Base-by-base conservation (phyloP, 306 rosid species). In the Ormosia emarginata region DNA sequence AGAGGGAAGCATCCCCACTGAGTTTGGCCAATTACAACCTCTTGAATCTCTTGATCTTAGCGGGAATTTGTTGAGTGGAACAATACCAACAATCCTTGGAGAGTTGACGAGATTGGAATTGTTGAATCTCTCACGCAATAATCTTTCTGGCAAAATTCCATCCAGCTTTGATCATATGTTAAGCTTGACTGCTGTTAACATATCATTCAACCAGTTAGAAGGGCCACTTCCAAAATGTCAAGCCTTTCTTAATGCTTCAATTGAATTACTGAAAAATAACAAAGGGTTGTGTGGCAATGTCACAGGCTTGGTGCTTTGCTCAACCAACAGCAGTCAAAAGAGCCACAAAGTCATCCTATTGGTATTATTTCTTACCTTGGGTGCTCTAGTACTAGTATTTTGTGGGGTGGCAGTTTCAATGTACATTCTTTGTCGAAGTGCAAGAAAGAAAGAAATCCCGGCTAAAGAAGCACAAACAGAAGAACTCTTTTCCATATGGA, bases 21-120 rank as follows among this genome's bases (percentile, higher is more conserved):
- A 30, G 63, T 29, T 62, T 50, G 7, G 61, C 4, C 37, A 41
- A 47, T 44, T 53, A 9, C n/a, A 59, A 0, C 6, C 39, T 70
- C 85, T 89, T 8, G 24, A 74, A 52, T n/a, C n/a, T 24, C 83
- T 88, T 57, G 90, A 88, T 81, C 86, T 86, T 3, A 84, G 90
- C 18, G 39, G 79, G 1, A 88, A 86, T 46, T 13, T 33, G 2
- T 70, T 86, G 49, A 74, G 2, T 36, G 74, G 81, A 24, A 67
- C 40, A 33, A 78, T 88, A 41, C 90, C 91, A 41, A 8, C 71
- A 57, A 14, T 24, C 2, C 70, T 86, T 33, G 91, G 88, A 18
- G 24, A 30, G 7, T 24, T 84, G 75, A 10, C 0, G 36, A 17
- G 18, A 8, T 61, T 89, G 61, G 59, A 58, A 39, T 4, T 0